Base-by-base conservation (phyloP, 805 yeast genomes). In the Ogataea haglerorum region DNA sequence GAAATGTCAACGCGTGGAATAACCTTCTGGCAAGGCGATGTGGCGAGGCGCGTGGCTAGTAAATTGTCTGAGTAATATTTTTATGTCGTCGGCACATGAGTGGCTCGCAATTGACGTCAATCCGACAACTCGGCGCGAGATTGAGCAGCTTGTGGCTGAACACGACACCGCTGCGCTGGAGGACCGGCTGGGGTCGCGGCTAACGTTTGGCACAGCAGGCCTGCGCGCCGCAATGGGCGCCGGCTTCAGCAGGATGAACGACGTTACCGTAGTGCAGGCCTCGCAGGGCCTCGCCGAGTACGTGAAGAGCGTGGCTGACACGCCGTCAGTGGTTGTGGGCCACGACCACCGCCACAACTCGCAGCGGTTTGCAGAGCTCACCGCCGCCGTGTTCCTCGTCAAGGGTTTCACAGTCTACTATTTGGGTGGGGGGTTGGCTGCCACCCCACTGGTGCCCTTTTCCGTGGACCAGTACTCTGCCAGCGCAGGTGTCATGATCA, bases 361-460 rank as follows among this genome's bases (percentile, higher is more conserved):
- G 0, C 69, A 68, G 43, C 67, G 80, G 42, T 91, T 85, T 68
- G 97, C 97, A 2, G 75, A 77, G 39, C 70, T 89, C 13, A 75
- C 95, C 0, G 89, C 89, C 1, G 71, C 82, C 33, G 88, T 80
- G 2, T 93, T 95, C 39, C 53, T 86, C 8, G 50, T 69, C 12
- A 65, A 70, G 12, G 95, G 95, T 0, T 78, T 85, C 52, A 74
- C 67, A 36, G 96, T 91, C 1, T 78, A 76, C 59, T 80, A 69
- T 48, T 62, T 85, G 34, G 81, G 82, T 1, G 61, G 60, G 10
- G 65, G 58, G 10, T 54, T 66, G 29, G 82, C 76, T 1, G 95
- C 89, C 44, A 91, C 99, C 0, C 99, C 99, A 1, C 63, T 88
- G 59, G 97, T 91, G 1, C 98, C 99, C 1, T 91, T 85, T 62